Evolutionary conservation across 2,329 filamentous ascomycete species (phyloP).

Genomic region (Aspergillus sclerotialis): DNA sequence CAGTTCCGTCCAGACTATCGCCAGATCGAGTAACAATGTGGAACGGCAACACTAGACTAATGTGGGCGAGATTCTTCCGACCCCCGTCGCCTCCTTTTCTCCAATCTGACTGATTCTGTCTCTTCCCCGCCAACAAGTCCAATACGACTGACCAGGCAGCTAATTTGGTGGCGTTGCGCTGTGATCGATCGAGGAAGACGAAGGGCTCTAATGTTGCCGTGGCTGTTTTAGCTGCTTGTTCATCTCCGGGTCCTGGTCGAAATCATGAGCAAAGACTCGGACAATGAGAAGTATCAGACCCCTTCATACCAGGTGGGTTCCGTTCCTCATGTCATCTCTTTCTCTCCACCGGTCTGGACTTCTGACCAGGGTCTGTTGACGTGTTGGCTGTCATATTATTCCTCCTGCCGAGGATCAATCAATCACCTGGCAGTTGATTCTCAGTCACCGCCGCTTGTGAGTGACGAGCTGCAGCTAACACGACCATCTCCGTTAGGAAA

Average conservation of each 20-base stretch:
- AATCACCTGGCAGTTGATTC: too few species aligned
- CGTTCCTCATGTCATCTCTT: background rate
- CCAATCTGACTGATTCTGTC: background rate
- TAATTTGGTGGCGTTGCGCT: background rate
- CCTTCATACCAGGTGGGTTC: background rate
- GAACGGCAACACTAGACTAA: too few species aligned
- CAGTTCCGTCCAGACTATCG: background rate
- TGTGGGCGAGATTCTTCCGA: too few species aligned
- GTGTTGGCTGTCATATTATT: conserved; percentile 1
- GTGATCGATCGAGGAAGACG: background rate
- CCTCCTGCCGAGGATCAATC: too few species aligned
- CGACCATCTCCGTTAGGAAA: conserved; percentile 10
- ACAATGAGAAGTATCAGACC: conserved; percentile 1
- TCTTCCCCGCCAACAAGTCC: background rate
- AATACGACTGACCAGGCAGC: background rate
- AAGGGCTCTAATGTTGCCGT: background rate
- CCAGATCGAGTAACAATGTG: background rate
- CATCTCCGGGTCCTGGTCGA: too few species aligned
- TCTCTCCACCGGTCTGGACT: background rate
- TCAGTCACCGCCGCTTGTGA: too few species aligned
- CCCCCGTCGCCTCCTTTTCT: too few species aligned
- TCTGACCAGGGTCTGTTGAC: too few species aligned
- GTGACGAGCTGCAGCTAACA: too few species aligned
- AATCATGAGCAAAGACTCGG: too few species aligned
- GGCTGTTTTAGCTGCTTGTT: background rate